Conservation (phyloP, 2,329 filamentous ascomycete species). For the Botrytis hyacinthi region DNA sequence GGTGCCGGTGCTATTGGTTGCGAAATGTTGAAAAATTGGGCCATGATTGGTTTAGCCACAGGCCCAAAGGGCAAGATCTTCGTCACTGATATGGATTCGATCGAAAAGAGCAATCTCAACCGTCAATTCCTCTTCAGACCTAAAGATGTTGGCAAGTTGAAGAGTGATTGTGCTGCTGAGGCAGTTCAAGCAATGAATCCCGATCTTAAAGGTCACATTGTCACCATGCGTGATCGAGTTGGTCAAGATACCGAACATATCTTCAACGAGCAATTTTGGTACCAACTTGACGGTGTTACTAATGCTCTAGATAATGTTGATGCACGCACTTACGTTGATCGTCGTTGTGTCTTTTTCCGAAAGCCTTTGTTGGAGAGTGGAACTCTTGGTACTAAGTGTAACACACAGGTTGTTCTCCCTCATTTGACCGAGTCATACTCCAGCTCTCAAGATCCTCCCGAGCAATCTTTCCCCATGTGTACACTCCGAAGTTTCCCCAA, state of each 20-base stretch:
- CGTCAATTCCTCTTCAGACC: constrained; percentile 93
- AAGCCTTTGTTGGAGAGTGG: constrained; percentile 96
- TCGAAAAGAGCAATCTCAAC: constrained; percentile 98
- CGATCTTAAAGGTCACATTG: constrained; percentile 82
- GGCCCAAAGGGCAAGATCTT: constrained; percentile 86
- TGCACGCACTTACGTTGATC: constrained; percentile 92
- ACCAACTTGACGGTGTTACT: constrained; percentile 81
- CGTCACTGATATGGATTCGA: constrained; percentile 97
- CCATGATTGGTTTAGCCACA: constrained; percentile 92
- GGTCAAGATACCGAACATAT: constrained; percentile 88
- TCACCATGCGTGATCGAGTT: constrained; percentile 82
- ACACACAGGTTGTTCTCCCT: constrained; percentile 93
- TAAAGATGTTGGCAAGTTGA: constrained; percentile 90
- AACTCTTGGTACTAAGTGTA: constrained; percentile 97
- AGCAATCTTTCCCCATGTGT: constrained; percentile 99
- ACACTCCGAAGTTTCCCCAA: constrained; percentile 97
- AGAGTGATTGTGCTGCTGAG: constrained; percentile 89
- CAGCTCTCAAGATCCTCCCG: constrained; percentile 92
- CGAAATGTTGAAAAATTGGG: constrained; percentile 99
- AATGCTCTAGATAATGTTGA: constrained; percentile 98
- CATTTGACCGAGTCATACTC: constrained; percentile 95
- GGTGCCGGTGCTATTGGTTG: constrained; percentile 96
- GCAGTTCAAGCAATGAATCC: constrained; percentile 97
- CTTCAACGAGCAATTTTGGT: constrained; percentile 94
- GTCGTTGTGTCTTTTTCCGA: constrained; percentile 96